A percentile compares a stretch with the other conserved stretches of the same genome.
Evolutionary conservation across 495 filamentous ascomycete species (phyloP).

Genomic region (Talaromyces ruber): DNA sequence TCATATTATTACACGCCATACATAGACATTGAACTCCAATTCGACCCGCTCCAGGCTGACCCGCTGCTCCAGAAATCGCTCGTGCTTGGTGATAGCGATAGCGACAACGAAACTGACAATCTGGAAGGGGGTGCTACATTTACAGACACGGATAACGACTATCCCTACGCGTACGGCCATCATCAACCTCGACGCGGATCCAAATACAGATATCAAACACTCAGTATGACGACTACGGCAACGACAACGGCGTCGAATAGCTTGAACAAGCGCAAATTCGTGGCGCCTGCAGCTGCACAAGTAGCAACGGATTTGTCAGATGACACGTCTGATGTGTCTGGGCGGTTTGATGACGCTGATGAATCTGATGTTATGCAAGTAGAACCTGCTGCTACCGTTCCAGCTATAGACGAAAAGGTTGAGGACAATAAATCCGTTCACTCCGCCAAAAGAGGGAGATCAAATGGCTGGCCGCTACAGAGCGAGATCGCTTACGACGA

Average conservation of each 20-base stretch:
- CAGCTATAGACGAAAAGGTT: not conserved
- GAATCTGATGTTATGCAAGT: conserved; percentile 13
- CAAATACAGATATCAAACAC: conserved; percentile 8
- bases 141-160: not conserved
- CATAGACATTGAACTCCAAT: conserved; percentile 7
- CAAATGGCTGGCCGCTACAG: conserved; percentile 41
- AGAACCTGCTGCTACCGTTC: not conserved
- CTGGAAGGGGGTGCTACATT: not conserved
- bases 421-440: conserved; percentile 20
- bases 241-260: not conserved
- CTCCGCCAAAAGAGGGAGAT: conserved; percentile 35
- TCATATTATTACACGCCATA: conserved; percentile 1
- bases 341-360: conserved; percentile 35
- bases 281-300: conserved; percentile 4
- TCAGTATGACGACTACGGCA: conserved; percentile 3
- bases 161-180: not conserved
- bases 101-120: not conserved
- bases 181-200: not conserved
- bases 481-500: conserved; percentile 14
- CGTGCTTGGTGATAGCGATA: conserved; percentile 6
- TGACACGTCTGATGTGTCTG: conserved; percentile 25
- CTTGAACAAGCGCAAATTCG: conserved; percentile 12
- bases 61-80: conserved; percentile 18
- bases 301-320: conserved; percentile 13
- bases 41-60: conserved; percentile 12